These are phyloP conservation scores for Talinum fruticosum DNA, from an alignment of 148 eudicot genomes.

Conservation along the genomic window DNA sequence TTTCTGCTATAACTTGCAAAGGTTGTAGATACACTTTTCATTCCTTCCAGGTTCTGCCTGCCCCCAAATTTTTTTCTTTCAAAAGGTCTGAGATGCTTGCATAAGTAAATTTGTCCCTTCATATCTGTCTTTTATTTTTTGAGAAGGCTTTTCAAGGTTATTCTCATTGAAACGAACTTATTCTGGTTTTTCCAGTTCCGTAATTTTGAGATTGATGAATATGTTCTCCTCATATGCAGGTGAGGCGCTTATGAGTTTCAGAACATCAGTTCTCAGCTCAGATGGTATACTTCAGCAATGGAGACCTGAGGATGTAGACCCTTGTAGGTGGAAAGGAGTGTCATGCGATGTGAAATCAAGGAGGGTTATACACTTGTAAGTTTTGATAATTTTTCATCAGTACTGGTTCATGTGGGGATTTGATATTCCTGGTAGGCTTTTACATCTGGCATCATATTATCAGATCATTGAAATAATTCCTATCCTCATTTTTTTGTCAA, in stretches of 20 bases:
- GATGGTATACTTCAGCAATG: slow-evolving; percentile 79
- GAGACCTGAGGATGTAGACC: slow-evolving; percentile 95
- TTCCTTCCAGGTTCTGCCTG: neutral
- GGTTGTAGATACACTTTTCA: neutral
- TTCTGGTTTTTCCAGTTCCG: neutral
- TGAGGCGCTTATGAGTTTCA: slow-evolving; percentile 73
- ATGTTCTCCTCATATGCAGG: slow-evolving; percentile 41
- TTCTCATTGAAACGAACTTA: neutral
- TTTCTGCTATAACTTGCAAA: neutral
- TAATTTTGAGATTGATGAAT: slow-evolving; percentile 2
- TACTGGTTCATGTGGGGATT: neutral
- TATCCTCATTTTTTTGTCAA: neutral
- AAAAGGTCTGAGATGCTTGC: neutral
- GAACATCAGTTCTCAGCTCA: slow-evolving; percentile 58
- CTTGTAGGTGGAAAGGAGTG: slow-evolving; percentile 96
- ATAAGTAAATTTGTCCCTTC: neutral
- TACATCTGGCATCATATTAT: slow-evolving; percentile 4
- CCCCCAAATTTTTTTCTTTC: no score
- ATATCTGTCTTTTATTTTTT: neutral
- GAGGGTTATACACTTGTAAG: slow-evolving; percentile 86
- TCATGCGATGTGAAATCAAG: slow-evolving; percentile 67
- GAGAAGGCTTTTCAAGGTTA: neutral
- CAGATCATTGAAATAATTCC: neutral
- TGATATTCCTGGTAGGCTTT: neutral
- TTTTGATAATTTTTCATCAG: slow-evolving; percentile 12